phyloP scores from a whole-genome alignment of 2,329 filamentous ascomycete species.

The Teratosphaeria destructans region DNA sequence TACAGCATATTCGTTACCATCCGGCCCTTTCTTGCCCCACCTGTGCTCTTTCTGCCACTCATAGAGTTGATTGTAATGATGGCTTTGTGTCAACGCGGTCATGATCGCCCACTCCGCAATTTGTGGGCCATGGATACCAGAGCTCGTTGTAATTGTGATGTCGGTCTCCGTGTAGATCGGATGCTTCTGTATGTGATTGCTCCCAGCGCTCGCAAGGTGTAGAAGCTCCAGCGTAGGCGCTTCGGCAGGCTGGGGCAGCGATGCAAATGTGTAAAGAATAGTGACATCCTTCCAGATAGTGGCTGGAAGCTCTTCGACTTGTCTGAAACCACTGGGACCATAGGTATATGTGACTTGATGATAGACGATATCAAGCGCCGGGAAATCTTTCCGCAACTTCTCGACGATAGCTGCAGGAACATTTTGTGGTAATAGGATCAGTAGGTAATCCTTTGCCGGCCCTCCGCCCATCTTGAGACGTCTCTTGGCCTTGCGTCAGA shows the following conservation, averaged over 20 bases:
- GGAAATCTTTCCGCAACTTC: conserved; percentile 33
- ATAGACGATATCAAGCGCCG: conserved; percentile 36
- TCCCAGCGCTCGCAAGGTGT: conserved; percentile 48
- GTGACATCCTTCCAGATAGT: conserved; percentile 34
- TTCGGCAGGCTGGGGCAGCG: conserved; percentile 31
- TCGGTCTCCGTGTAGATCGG: conserved; percentile 44
- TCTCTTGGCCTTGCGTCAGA: background rate
- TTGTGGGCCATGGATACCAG: conserved; percentile 51
- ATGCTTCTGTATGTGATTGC: conserved; percentile 43
- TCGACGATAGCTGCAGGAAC: conserved; percentile 30
- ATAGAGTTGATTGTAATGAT: conserved; percentile 44
- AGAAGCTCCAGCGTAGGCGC: conserved; percentile 38
- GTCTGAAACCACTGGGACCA: conserved; percentile 4
- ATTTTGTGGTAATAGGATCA: conserved; percentile 22
- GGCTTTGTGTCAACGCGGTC: conserved; percentile 49
- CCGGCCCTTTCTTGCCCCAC: conserved; percentile 36
- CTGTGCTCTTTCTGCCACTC: conserved; percentile 47
- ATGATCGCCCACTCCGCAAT: conserved; percentile 58
- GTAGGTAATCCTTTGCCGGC: conserved; percentile 24
- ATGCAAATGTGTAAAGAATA: conserved; percentile 39
- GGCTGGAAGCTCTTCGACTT: conserved; percentile 10
- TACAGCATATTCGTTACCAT: conserved; percentile 23
- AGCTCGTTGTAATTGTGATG: conserved; percentile 45
- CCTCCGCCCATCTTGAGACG: conserved; percentile 25
- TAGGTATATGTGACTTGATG: conserved; percentile 19